A percentile compares a stretch with the other conserved stretches of the same genome.
Conservation (phyloP, 805 yeast species). For the Candida maesae region DNA sequence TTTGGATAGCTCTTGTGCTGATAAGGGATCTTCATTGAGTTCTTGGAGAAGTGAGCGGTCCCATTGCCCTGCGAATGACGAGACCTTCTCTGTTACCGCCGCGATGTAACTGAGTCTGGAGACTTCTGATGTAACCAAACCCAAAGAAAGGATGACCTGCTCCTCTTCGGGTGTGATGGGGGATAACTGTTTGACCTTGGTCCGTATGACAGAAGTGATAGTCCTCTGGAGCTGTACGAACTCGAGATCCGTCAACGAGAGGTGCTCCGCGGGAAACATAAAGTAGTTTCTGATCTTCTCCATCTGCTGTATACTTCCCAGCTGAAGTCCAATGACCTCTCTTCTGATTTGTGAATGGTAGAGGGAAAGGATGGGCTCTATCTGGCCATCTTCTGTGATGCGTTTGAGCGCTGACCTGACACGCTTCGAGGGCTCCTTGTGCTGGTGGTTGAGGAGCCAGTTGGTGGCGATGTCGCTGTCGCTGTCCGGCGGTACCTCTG, state of each 20-base stretch:
- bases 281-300: conserved; percentile 19
- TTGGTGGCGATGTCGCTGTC: conserved; percentile 20
- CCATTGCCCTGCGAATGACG: conserved; percentile 17
- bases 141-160: conserved; percentile 19
- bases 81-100: conserved; percentile 3
- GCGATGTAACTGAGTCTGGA: conserved; percentile 11
- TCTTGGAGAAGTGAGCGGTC: conserved; percentile 14
- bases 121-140: conserved; percentile 18
- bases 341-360: conserved; percentile 19
- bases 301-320: conserved; percentile 8
- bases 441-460: conserved; percentile 25
- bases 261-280: conserved; percentile 18
- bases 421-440: conserved; percentile 24
- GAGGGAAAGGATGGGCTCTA: conserved; percentile 9
- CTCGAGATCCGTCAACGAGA: conserved; percentile 15
- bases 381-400: conserved; percentile 6
- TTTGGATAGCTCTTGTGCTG: conserved; percentile 17
- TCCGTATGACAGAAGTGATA: conserved; percentile 16
- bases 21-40: conserved; percentile 10
- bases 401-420: conserved; percentile 21
- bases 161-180: conserved; percentile 10
- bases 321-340: conserved; percentile 8
- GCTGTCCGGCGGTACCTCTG: conserved; percentile 20
- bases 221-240: conserved; percentile 16
- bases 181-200: conserved; percentile 5